phyloP scores from a whole-genome alignment of 495 filamentous ascomycete genomes.

The Penicillium lividum region DNA sequence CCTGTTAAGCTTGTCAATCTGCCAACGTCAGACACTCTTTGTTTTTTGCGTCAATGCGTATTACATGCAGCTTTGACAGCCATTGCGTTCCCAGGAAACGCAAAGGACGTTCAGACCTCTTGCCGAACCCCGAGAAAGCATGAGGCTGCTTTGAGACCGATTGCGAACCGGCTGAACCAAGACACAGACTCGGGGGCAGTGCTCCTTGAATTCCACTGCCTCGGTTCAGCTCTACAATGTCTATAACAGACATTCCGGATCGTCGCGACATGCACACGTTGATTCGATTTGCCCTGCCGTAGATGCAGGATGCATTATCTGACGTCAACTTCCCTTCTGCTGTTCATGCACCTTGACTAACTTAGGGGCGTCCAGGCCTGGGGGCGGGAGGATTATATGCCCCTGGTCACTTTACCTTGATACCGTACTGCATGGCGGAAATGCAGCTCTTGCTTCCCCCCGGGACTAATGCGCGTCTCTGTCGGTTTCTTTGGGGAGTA shows the following conservation, averaged over 20 bases:
- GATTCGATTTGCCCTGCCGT: background rate
- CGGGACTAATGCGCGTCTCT: constrained; percentile 35
- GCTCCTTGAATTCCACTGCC: background rate
- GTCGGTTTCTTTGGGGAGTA: constrained; percentile 22
- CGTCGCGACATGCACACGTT: background rate
- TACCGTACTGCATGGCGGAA: constrained; percentile 26
- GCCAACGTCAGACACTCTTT: background rate
- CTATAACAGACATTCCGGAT: constrained; percentile 2
- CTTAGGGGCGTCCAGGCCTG: background rate
- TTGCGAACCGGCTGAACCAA: constrained; percentile 3
- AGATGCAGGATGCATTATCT: constrained; percentile 5
- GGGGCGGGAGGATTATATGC: constrained; percentile 5
- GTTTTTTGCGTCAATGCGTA: constrained; percentile 17
- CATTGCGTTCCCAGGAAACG: constrained; percentile 14
- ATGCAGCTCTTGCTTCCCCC: constrained; percentile 37
- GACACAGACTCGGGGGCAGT: background rate
- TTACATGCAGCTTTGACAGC: constrained; percentile 21
- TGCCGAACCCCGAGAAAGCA: constrained; percentile 2
- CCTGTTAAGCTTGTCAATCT: background rate
- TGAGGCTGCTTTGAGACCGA: constrained; percentile 11
- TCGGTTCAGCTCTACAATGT: background rate
- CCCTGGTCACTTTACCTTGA: constrained; percentile 10
- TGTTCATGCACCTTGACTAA: constrained; percentile 23
- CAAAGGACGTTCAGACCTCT: constrained; percentile 12
- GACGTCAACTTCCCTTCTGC: constrained; percentile 16